phyloP scores from a whole-genome alignment of 768 basidiomycete genomes.

The Boletus speciosus region DNA sequence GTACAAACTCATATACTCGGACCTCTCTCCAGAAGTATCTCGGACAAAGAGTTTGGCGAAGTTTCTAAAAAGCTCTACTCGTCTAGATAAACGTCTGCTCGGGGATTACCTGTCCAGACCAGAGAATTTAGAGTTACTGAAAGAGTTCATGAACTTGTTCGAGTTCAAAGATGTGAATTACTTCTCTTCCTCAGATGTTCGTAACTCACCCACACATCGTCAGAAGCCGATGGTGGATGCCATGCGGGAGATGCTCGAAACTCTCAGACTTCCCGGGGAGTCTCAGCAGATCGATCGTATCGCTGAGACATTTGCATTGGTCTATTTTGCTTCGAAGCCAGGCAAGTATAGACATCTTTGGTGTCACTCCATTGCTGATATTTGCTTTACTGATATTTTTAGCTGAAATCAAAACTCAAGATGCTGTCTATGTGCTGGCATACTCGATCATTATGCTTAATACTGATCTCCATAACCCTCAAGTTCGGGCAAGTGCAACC shows the following conservation, averaged over 20 bases:
- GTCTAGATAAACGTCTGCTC: slow-evolving; percentile 88
- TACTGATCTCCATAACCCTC: slow-evolving; percentile 94
- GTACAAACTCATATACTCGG: slow-evolving; percentile 79
- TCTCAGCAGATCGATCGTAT: slow-evolving; percentile 91
- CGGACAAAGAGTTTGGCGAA: slow-evolving; percentile 69
- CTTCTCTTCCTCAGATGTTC: background rate
- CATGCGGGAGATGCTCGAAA: slow-evolving; percentile 90
- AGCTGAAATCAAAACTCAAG: slow-evolving; percentile 89
- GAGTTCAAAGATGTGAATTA: slow-evolving; percentile 79
- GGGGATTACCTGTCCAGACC: slow-evolving; percentile 92
- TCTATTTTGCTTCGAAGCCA: slow-evolving; percentile 83
- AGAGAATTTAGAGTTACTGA: slow-evolving; percentile 80
- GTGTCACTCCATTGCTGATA: background rate
- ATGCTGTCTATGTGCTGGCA: slow-evolving; percentile 90
- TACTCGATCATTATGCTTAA: slow-evolving; percentile 98
- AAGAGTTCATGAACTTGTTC: slow-evolving; percentile 83
- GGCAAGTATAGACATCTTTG: slow-evolving; percentile 38
- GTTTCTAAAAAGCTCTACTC: slow-evolving; percentile 80
- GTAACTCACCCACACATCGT: slow-evolving; percentile 1
- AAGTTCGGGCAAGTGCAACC: slow-evolving; percentile 64
- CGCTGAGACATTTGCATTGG: slow-evolving; percentile 90
- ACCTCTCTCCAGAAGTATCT: slow-evolving; percentile 53
- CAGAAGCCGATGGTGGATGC: slow-evolving; percentile 96
- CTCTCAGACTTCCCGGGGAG: slow-evolving; percentile 94
- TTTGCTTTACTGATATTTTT: background rate